Base-by-base conservation (phyloP, 139 green algal genomes). In the Penium margaritaceum region DNA sequence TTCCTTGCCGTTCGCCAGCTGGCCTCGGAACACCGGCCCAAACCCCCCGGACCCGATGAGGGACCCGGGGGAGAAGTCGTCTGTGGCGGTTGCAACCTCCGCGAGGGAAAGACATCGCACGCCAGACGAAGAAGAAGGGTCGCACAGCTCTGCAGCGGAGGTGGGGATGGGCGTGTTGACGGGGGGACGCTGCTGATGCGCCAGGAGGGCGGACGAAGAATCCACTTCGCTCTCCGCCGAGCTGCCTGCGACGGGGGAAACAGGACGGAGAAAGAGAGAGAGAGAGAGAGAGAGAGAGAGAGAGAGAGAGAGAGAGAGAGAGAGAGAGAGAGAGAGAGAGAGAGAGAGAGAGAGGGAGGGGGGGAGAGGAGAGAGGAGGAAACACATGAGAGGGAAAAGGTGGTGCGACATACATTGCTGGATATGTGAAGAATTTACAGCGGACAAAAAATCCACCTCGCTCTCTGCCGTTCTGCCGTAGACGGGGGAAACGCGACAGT, bases 31-130 rank as follows among this genome's bases (percentile, higher is more conserved):
- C 1, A 76, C 68, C 5, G 39, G 33, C 30, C 68, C 68, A 24
- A 76, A 76, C 29, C 68, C 68, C 4, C 68, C 68, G 19, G 41
- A 44, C 2, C 46, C 68, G 39, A 76, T 76, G 35, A 39, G 61
- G 15, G 70, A 44, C 27, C 30, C 19, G 0, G 37, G 24, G 30
- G 27, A 39, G 68, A 76, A 76, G 15, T 51, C n/a, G 27, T 44
- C 60, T 15, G 68, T 67, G 15, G 68, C 68, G 21, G 39, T 51
- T 0, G 27, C 51, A n/a, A 76, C n/a, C 15, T 70, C 51, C 14
- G 63, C 68, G 27, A 76, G 60, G 36, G 30, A 0, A 21, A 76
- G 70, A 5, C 62, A 51, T 33, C 68, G 51, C n/a, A 51, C 38
- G 6, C 29, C 32, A 44, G n/a, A n/a, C n/a, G n/a, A n/a, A n/a